Percentiles rank a stretch among this genome's conserved stretches.
Conservation (phyloP, 2,329 filamentous ascomycete genomes). For the Sarocladiaceae sp. region DNA sequence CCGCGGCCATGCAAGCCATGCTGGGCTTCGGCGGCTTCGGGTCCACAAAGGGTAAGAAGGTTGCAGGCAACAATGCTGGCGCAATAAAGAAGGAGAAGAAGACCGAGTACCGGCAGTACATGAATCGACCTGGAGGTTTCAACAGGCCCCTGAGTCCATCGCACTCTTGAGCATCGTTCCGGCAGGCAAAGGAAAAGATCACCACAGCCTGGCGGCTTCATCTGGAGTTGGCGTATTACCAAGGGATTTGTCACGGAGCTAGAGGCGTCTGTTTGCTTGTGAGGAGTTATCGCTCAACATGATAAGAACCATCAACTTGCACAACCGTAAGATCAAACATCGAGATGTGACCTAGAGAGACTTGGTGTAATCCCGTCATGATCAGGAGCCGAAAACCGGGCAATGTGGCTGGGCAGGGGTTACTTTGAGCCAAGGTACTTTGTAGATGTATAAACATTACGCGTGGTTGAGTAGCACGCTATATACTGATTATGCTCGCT, state of each 20-base stretch:
- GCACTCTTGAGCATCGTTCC: too few relatives aligned
- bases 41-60: conserved; percentile 81
- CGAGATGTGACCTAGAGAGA: too few relatives aligned
- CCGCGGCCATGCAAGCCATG: conserved; percentile 70
- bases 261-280: too few relatives aligned
- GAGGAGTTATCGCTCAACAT: too few relatives aligned
- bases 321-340: too few relatives aligned
- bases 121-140: conserved; percentile 79
- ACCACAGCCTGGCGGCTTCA: too few relatives aligned
- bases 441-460: conserved; percentile 9
- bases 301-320: too few relatives aligned
- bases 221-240: too few relatives aligned
- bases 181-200: conserved; percentile 22
- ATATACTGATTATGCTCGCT: conserved; percentile 9
- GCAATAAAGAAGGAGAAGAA: conserved; percentile 88
- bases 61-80: conserved; percentile 79
- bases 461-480: conserved; percentile 3
- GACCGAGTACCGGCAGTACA: conserved; percentile 93
- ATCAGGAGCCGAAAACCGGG: too few relatives aligned
- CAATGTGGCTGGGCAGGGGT: too few relatives aligned
- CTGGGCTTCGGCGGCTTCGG: conserved; percentile 89
- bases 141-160: conserved; percentile 66
- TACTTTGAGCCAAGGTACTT: not conserved
- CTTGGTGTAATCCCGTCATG: too few relatives aligned
- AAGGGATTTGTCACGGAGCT: too few relatives aligned